phyloP scores from a whole-genome alignment of 805 yeast genomes.

The Tetrapisispora namnaoensis region DNA sequence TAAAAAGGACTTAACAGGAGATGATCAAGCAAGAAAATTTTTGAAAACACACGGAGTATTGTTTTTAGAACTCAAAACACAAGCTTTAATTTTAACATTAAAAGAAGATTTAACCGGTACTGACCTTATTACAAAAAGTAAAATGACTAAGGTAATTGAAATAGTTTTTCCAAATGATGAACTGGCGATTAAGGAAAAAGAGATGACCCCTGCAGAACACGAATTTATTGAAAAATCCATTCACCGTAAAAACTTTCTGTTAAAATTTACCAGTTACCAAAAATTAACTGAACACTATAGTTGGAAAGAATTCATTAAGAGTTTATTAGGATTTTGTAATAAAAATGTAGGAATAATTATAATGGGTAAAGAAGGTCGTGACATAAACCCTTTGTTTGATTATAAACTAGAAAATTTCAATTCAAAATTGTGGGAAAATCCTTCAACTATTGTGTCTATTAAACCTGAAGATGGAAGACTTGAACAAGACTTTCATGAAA shows the following conservation, averaged over 20 bases:
- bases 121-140: conserved; percentile 7
- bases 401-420: background rate
- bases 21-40: conserved; percentile 39
- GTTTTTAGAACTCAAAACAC: conserved; percentile 83
- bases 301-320: conserved; percentile 77
- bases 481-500: background rate
- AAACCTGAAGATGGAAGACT: background rate
- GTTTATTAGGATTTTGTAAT: conserved; percentile 65
- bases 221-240: conserved; percentile 72
- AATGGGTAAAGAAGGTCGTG: conserved; percentile 51
- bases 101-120: conserved; percentile 30
- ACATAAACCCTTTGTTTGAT: conserved; percentile 17
- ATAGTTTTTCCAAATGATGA: conserved; percentile 60
- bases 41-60: conserved; percentile 73
- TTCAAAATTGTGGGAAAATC: background rate
- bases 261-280: conserved; percentile 37
- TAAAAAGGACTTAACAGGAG: background rate
- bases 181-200: conserved; percentile 19
- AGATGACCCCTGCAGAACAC: conserved; percentile 61
- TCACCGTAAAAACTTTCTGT: conserved; percentile 54
- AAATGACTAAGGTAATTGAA: conserved; percentile 47
- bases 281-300: conserved; percentile 63
- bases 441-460: background rate
- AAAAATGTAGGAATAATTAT: conserved; percentile 63
- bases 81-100: conserved; percentile 84